These are phyloP conservation scores for Scheffersomyces coipomensis DNA, from an alignment of 805 yeast species.

Conservation along the genomic window DNA sequence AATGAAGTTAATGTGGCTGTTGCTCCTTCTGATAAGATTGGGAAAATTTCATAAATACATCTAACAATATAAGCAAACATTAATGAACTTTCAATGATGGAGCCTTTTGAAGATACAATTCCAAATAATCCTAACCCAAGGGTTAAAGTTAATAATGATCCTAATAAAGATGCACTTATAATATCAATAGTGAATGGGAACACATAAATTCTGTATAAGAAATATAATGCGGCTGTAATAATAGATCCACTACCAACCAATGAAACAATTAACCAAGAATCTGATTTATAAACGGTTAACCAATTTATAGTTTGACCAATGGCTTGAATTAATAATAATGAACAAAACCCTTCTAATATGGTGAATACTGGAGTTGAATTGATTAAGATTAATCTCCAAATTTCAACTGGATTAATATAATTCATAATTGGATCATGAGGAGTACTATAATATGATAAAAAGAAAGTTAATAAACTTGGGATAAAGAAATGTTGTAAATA, in stretches of 20 bases:
- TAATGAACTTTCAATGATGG: constrained; percentile 86
- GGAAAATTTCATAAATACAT: constrained; percentile 89
- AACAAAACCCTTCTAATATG: constrained; percentile 88
- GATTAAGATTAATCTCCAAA: constrained; percentile 71
- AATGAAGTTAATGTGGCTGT: constrained; percentile 27
- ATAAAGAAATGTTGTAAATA: constrained; percentile 80
- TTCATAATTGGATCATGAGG: constrained; percentile 1
- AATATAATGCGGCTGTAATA: constrained; percentile 73
- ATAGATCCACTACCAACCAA: constrained; percentile 71
- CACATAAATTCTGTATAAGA: constrained; percentile 79
- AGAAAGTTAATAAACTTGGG: constrained; percentile 76
- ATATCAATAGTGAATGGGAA: constrained; percentile 70
- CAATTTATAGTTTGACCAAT: constrained; percentile 79
- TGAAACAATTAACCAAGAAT: constrained; percentile 75
- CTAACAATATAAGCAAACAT: constrained; percentile 89
- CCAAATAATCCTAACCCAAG: constrained; percentile 78
- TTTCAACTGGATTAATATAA: constrained; percentile 31
- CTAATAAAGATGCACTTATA: constrained; percentile 77
- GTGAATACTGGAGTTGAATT: constrained; percentile 91
- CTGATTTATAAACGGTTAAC: constrained; percentile 62
- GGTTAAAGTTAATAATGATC: constrained; percentile 78
- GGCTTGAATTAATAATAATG: constrained; percentile 88
- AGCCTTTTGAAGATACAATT: constrained; percentile 76
- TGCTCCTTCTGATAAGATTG: constrained; percentile 67
- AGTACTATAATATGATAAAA: constrained; percentile 49